These are phyloP conservation scores for Zasmidium citrigriseum DNA, from an alignment of 2,329 filamentous ascomycete species.

Conservation along the genomic window DNA sequence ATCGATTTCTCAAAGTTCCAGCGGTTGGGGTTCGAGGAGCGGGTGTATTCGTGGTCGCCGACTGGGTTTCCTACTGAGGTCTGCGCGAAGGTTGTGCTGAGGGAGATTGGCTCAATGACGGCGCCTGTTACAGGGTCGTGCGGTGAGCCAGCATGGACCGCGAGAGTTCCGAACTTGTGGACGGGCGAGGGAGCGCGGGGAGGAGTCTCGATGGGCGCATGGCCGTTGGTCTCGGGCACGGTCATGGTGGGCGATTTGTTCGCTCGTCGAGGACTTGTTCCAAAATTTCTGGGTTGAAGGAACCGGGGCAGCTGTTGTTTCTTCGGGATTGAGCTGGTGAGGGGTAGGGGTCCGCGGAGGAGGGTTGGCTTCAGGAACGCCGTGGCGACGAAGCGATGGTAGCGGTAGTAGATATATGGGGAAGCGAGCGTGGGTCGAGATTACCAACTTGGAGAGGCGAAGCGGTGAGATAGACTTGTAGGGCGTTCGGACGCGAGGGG, in stretches of 20 bases:
- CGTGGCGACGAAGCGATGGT: neutral
- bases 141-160: slow-evolving; percentile 89
- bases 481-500: slow-evolving; percentile 3
- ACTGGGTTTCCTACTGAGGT: slow-evolving; percentile 82
- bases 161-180: slow-evolving; percentile 85
- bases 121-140: slow-evolving; percentile 91
- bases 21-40: slow-evolving; percentile 92
- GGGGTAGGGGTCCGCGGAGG: neutral
- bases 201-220: slow-evolving; percentile 66
- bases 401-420: too few species aligned
- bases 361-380: neutral
- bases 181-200: slow-evolving; percentile 71
- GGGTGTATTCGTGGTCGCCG: slow-evolving; percentile 88
- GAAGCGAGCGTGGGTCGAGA: neutral
- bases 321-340: neutral
- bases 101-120: slow-evolving; percentile 93
- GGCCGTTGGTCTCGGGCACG: slow-evolving; percentile 14
- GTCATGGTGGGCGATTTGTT: slow-evolving; percentile 23
- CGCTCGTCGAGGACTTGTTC: neutral
- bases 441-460: slow-evolving; percentile 8
- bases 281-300: neutral
- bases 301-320: neutral
- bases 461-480: neutral
- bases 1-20: slow-evolving; percentile 91
- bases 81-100: slow-evolving; percentile 97